phyloP scores from a whole-genome alignment of 1,139 yeast genomes.

The Zygotorulaspora mrakii region DNA sequence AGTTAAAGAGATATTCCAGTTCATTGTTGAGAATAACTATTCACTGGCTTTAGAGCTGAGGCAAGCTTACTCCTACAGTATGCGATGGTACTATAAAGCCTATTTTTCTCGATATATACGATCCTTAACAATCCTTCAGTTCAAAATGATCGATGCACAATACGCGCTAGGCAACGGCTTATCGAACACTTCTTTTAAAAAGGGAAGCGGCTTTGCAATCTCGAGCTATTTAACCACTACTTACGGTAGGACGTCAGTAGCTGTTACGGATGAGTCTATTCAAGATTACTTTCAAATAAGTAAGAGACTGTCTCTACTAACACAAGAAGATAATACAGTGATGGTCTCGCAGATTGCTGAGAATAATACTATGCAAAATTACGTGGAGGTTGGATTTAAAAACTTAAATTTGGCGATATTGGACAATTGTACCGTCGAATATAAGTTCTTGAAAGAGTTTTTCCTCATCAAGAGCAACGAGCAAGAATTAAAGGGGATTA shows the following conservation, averaged over 20 bases:
- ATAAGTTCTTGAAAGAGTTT: slow-evolving; percentile 66
- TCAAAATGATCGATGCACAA: slow-evolving; percentile 50
- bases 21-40: slow-evolving; percentile 52
- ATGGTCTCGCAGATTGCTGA: slow-evolving; percentile 87
- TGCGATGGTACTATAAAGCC: slow-evolving; percentile 86
- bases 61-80: slow-evolving; percentile 78
- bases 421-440: slow-evolving; percentile 78
- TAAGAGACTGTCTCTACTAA: slow-evolving; percentile 51
- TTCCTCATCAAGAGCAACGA: slow-evolving; percentile 47
- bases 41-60: slow-evolving; percentile 72
- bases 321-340: slow-evolving; percentile 56
- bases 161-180: slow-evolving; percentile 37
- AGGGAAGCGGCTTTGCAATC: slow-evolving; percentile 22
- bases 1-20: slow-evolving; percentile 57
- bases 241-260: slow-evolving; percentile 20
- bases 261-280: slow-evolving; percentile 25
- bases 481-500: slow-evolving; percentile 43
- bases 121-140: slow-evolving; percentile 62
- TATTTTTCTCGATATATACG: slow-evolving; percentile 76
- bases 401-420: slow-evolving; percentile 70
- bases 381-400: slow-evolving; percentile 70
- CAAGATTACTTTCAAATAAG: slow-evolving; percentile 55
- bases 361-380: slow-evolving; percentile 58
- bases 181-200: slow-evolving; percentile 21
- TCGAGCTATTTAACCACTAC: slow-evolving; percentile 27